These are phyloP conservation scores for Xylariaceae sp. DNA, from an alignment of 2,329 filamentous ascomycete genomes.

Conservation along the genomic window DNA sequence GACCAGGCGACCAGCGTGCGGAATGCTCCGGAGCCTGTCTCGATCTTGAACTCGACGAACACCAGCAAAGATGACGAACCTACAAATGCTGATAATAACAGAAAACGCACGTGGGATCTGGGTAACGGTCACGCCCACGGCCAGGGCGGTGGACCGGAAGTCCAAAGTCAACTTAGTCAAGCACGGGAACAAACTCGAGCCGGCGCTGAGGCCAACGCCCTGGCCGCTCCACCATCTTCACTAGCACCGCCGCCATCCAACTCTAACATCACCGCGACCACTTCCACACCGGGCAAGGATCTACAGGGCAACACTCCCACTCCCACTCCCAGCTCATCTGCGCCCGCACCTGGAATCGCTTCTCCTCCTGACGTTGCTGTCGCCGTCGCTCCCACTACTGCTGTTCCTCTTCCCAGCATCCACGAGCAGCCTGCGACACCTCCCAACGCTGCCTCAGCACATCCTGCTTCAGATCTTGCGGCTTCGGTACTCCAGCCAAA, in stretches of 20 bases:
- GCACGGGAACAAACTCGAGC: background rate
- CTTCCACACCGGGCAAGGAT: conserved; percentile 33
- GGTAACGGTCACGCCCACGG: no score
- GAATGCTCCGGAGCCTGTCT: background rate
- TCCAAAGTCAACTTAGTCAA: conserved; percentile 3
- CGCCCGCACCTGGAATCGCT: conserved; percentile 8
- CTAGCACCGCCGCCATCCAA: background rate
- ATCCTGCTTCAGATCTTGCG: conserved; percentile 5
- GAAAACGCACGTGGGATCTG: conserved; percentile 1
- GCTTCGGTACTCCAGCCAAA: conserved; percentile 12
- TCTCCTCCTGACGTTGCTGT: conserved; percentile 15
- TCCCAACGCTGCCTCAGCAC: conserved; percentile 5
- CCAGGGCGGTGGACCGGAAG: conserved; percentile 1
- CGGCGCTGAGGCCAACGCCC: conserved; percentile 1
- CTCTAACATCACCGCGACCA: conserved; percentile 2
- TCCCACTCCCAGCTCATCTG: conserved; percentile 4
- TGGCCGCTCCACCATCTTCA: no score
- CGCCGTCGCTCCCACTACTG: conserved; percentile 12
- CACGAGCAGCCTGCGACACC: conserved; percentile 30
- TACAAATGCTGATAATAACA: background rate
- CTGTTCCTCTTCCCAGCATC: conserved; percentile 33
- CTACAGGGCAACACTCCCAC: conserved; percentile 24
- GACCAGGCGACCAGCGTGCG: conserved; percentile 1
- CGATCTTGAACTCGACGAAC: background rate
- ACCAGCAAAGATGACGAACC: background rate